Percentiles rank a stretch among this genome's conserved stretches.
phyloP scores from a whole-genome alignment of 306 rosid genomes.

The Cucurbita moschata region DNA sequence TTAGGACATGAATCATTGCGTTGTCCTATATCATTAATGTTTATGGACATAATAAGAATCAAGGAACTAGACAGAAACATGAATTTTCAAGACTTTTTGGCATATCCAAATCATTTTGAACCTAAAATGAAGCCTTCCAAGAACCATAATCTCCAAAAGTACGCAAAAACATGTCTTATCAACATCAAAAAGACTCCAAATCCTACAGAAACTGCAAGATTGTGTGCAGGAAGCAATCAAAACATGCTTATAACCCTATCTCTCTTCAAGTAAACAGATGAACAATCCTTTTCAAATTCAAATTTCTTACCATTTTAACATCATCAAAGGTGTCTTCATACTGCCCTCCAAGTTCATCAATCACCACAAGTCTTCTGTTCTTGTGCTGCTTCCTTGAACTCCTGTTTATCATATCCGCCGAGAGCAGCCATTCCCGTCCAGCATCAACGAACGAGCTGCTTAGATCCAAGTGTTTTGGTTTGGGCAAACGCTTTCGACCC shows the following conservation, averaged over 20 bases:
- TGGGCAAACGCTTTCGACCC: constrained; percentile 30
- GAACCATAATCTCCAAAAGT: background rate
- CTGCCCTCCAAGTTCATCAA: constrained; percentile 71
- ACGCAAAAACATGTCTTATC: background rate
- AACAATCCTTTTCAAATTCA: background rate
- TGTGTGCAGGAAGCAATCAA: background rate
- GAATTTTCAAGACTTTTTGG: background rate
- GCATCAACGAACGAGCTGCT: constrained; percentile 55
- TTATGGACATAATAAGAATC: background rate
- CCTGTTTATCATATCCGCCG: constrained; percentile 16
- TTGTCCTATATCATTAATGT: background rate
- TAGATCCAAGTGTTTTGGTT: constrained; percentile 25
- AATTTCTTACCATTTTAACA: constrained; percentile 55
- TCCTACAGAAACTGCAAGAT: background rate
- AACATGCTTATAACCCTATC: background rate
- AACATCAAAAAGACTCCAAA: background rate
- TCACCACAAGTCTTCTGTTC: constrained; percentile 33
- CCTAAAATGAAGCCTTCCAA: background rate
- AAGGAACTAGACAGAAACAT: background rate
- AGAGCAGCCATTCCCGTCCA: constrained; percentile 46
- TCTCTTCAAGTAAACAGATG: background rate
- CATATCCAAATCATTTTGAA: background rate
- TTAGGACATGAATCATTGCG: background rate
- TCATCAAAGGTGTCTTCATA: constrained; percentile 75
- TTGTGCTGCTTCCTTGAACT: constrained; percentile 46